Conservation (phyloP, 495 filamentous ascomycete species). For the Astrocystis sublimbata region DNA sequence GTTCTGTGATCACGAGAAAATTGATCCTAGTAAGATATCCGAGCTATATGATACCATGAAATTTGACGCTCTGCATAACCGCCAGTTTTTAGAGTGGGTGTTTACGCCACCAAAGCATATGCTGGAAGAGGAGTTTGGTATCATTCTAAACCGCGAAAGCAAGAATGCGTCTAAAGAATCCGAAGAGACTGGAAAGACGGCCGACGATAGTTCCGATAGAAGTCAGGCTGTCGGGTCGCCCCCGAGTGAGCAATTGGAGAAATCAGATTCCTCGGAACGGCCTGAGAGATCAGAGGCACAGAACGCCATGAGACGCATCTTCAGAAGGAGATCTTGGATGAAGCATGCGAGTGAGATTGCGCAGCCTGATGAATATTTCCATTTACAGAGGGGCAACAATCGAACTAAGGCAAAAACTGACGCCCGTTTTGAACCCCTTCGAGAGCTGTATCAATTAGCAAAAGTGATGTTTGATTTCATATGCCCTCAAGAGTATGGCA, state of each 20-base stretch:
- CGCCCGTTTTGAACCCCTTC: conserved; percentile 78
- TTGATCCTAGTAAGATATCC: conserved; percentile 96
- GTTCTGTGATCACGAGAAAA: conserved; percentile 95
- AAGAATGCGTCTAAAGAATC: conserved; percentile 36
- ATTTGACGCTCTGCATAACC: conserved; percentile 95
- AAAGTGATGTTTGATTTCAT: conserved; percentile 98
- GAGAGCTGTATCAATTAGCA: conserved; percentile 87
- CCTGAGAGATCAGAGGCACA: conserved; percentile 32
- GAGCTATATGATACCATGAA: conserved; percentile 99
- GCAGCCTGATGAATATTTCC: conserved; percentile 74
- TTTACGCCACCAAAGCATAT: conserved; percentile 79
- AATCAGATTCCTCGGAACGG: conserved; percentile 29
- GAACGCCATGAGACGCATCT: conserved; percentile 52
- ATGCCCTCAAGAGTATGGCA: conserved; percentile 97
- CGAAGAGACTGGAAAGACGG: conserved; percentile 32
- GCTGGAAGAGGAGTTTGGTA: conserved; percentile 62
- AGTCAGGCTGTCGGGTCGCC: conserved; percentile 24
- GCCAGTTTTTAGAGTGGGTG: conserved; percentile 95
- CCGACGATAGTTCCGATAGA: conserved; percentile 41
- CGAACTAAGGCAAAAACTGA: conserved; percentile 82
- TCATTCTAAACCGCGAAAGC: conserved; percentile 39
- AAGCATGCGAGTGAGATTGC: conserved; percentile 43
- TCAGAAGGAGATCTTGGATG: conserved; percentile 54
- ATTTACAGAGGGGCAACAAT: conserved; percentile 74
- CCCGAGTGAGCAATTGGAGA: conserved; percentile 27